phyloP scores from a whole-genome alignment of 371 early-diverging fungal genomes.

The Syncephalastrum racemosum region DNA sequence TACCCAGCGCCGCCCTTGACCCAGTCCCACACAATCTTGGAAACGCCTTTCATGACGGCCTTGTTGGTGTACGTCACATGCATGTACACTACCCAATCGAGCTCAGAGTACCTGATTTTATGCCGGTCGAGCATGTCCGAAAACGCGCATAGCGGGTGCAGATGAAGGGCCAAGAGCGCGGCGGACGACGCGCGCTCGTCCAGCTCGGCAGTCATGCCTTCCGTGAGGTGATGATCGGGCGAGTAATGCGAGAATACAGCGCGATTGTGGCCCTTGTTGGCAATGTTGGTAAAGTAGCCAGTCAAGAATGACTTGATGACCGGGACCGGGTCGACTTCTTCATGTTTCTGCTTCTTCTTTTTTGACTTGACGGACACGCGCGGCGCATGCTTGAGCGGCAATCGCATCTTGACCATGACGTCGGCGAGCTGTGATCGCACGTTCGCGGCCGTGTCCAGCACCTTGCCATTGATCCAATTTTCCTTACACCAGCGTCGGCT shows the following conservation, averaged over 20 bases:
- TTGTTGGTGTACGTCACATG: slow-evolving; percentile 65
- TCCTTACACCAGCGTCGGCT: slow-evolving; percentile 81
- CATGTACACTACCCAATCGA: slow-evolving; percentile 84
- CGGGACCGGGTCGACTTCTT: slow-evolving; percentile 47
- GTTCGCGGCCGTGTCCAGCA: slow-evolving; percentile 81
- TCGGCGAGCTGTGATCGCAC: slow-evolving; percentile 89
- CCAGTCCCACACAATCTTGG: slow-evolving; percentile 60
- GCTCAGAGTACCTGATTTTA: slow-evolving; percentile 35
- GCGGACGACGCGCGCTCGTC: slow-evolving; percentile 18
- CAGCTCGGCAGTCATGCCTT: slow-evolving; percentile 17
- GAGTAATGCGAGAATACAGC: slow-evolving; percentile 77
- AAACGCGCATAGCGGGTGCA: slow-evolving; percentile 66
- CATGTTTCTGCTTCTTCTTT: slow-evolving; percentile 16
- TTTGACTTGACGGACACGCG: slow-evolving; percentile 17
- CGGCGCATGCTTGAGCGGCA: slow-evolving; percentile 50
- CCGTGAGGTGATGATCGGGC: slow-evolving; percentile 38
- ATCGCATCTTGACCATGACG: slow-evolving; percentile 81
- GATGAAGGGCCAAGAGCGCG: slow-evolving; percentile 62
- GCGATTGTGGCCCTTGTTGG: slow-evolving; percentile 69
- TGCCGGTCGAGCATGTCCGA: slow-evolving; percentile 47
- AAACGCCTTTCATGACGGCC: slow-evolving; percentile 68
- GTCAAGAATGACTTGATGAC: slow-evolving; percentile 68
- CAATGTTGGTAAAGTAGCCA: slow-evolving; percentile 76
- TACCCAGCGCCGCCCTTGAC: slow-evolving; percentile 41
- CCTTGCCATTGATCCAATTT: slow-evolving; percentile 84